Percentiles rank a stretch among this genome's conserved stretches.
phyloP scores from a whole-genome alignment of 352 stramenopile species.

The Pythium biforme region DNA sequence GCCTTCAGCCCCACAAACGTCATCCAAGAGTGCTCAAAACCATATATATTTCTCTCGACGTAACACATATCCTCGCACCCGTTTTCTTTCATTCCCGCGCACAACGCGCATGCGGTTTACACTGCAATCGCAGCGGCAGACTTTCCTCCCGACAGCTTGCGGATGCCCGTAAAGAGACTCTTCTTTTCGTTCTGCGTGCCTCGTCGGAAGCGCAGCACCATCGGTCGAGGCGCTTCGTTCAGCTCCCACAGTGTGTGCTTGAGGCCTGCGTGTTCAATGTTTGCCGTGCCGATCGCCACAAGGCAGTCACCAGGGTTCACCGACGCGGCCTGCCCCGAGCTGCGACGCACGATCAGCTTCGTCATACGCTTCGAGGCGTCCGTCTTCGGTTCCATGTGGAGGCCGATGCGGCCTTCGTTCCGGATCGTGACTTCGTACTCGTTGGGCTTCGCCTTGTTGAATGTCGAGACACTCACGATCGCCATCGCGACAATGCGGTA shows the following conservation, averaged over 20 bases:
- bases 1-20: neutral
- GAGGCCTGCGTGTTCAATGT: slow-evolving; percentile 82
- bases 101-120: slow-evolving; percentile 2
- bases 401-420: slow-evolving; percentile 55
- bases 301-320: slow-evolving; percentile 83
- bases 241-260: slow-evolving; percentile 86
- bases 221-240: slow-evolving; percentile 68
- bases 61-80: slow-evolving; percentile 6
- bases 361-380: slow-evolving; percentile 49
- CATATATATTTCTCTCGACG: slow-evolving; percentile 16
- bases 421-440: slow-evolving; percentile 80
- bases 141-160: slow-evolving; percentile 33
- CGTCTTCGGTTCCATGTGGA: slow-evolving; percentile 54
- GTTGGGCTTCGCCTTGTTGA: slow-evolving; percentile 72
- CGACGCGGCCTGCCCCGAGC: slow-evolving; percentile 60
- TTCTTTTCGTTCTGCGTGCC: slow-evolving; percentile 74
- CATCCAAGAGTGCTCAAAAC: slow-evolving; percentile 11
- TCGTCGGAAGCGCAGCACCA: slow-evolving; percentile 79
- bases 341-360: slow-evolving; percentile 74
- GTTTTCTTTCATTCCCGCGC: neutral
- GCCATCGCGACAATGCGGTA: slow-evolving; percentile 78
- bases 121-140: slow-evolving; percentile 24
- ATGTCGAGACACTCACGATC: slow-evolving; percentile 75
- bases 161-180: slow-evolving; percentile 63
- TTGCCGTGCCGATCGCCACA: slow-evolving; percentile 75